Evolutionary conservation across 768 basidiomycete genomes (phyloP).

Genomic region (Termitomyces sp.): DNA sequence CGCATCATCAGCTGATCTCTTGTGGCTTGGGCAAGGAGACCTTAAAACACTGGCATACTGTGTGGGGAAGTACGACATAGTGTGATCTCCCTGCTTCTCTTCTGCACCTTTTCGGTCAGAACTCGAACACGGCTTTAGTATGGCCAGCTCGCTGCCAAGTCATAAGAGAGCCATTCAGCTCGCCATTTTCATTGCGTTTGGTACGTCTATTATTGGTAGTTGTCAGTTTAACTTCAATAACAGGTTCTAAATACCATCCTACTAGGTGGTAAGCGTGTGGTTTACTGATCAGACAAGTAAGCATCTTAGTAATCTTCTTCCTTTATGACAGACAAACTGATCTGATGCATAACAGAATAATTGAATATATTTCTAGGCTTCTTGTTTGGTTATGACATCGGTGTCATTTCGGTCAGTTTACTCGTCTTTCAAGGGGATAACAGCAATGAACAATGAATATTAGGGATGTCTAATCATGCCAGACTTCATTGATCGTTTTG

Average conservation of each 20-base stretch:
- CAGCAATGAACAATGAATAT: not conserved
- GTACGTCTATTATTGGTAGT: slow-evolving; percentile 34
- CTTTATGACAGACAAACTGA: not conserved
- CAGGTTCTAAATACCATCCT: not conserved
- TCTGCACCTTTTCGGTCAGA: slow-evolving; percentile 13
- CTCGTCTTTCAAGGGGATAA: not conserved
- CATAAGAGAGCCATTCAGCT: slow-evolving; percentile 61
- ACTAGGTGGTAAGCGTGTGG: slow-evolving; percentile 16
- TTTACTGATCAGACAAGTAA: not conserved
- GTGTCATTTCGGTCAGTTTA: slow-evolving; percentile 62
- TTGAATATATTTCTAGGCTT: slow-evolving; percentile 37
- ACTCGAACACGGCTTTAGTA: slow-evolving; percentile 6
- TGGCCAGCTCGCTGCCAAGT: slow-evolving; percentile 49
- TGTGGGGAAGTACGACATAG: not conserved
- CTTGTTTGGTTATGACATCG: slow-evolving; percentile 74
- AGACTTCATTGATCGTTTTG: slow-evolving; percentile 71
- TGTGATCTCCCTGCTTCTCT: slow-evolving; percentile 19
- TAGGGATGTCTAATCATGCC: slow-evolving; percentile 80
- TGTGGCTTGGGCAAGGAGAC: slow-evolving; percentile 3
- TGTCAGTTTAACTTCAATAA: not conserved
- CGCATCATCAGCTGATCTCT: slow-evolving; percentile 17
- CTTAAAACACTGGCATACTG: slow-evolving; percentile 15
- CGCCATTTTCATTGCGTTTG: slow-evolving; percentile 72
- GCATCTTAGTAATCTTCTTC: not conserved
- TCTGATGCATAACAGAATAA: not conserved